A percentile compares a stretch with the other conserved stretches of the same genome.
Conservation (phyloP, 129 eudicot genomes). For the Escallonia herrerae region DNA sequence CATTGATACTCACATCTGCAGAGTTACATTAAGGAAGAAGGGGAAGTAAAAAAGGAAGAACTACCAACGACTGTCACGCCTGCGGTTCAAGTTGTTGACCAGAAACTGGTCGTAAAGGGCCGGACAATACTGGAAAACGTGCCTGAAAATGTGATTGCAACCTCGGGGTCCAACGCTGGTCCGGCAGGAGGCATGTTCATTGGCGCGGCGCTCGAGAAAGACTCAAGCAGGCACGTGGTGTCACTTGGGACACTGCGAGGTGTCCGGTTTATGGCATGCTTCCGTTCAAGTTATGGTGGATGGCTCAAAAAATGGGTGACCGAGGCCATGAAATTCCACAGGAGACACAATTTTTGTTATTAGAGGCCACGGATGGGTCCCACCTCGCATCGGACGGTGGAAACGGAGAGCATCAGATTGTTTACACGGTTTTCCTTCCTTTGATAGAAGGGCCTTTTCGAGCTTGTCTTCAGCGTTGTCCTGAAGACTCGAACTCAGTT, state of each 20-base stretch:
- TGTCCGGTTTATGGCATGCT: conserved; percentile 75
- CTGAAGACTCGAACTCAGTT: conserved; percentile 47
- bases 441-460: conserved; percentile 75
- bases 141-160: conserved; percentile 44
- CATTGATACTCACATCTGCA: neutral
- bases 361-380: conserved; percentile 51
- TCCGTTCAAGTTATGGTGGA: conserved; percentile 88
- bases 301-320: conserved; percentile 86
- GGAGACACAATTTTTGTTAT: conserved; percentile 81
- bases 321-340: conserved; percentile 64
- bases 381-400: conserved; percentile 18
- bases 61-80: conserved; percentile 64
- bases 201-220: conserved; percentile 47
- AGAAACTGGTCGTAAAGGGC: conserved; percentile 50
- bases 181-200: conserved; percentile 55
- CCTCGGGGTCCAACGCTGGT: conserved; percentile 49
- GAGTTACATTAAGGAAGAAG: conserved; percentile 12
- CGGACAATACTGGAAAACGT: conserved; percentile 52
- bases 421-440: conserved; percentile 71
- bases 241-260: conserved; percentile 53
- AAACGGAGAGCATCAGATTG: conserved; percentile 20
- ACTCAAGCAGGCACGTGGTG: conserved; percentile 50
- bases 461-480: conserved; percentile 69
- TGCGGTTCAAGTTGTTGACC: conserved; percentile 33
- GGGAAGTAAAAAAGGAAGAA: conserved; percentile 12